Percentiles rank a stretch among this genome's conserved stretches.
Evolutionary conservation across 768 basidiomycete genomes (phyloP).

Genomic region (Russula olivacea): DNA sequence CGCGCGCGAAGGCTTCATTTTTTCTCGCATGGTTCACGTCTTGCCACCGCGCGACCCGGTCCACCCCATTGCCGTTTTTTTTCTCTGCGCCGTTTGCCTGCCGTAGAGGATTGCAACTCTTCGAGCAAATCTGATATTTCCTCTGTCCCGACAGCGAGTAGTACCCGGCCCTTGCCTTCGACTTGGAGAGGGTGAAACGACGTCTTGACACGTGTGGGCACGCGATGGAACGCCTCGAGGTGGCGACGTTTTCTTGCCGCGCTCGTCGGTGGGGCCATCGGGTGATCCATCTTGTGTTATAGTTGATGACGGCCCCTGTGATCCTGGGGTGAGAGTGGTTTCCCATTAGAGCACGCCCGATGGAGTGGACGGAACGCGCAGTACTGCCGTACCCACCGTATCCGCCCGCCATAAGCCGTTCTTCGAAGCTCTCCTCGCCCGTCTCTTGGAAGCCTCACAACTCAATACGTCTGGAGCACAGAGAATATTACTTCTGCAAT

Average conservation of each 20-base stretch:
- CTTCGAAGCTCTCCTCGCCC: conserved; percentile 73
- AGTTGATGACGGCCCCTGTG: conserved; percentile 32
- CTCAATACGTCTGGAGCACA: conserved; percentile 44
- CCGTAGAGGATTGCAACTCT: conserved; percentile 22
- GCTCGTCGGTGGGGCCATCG: conserved; percentile 36
- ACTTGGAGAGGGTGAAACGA: conserved; percentile 56
- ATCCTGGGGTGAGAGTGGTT: conserved; percentile 39
- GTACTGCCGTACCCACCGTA: conserved; percentile 59
- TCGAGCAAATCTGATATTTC: conserved; percentile 32
- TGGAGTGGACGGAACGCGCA: conserved; percentile 26
- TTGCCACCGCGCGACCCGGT: conserved; percentile 21
- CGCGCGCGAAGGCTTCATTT: conserved; percentile 7
- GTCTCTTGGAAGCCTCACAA: conserved; percentile 42
- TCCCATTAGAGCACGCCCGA: conserved; percentile 55
- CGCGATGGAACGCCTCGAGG: conserved; percentile 56
- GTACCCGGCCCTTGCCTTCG: conserved; percentile 62
- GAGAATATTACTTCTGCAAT: not conserved
- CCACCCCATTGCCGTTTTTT: conserved; percentile 47
- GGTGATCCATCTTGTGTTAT: conserved; percentile 24
- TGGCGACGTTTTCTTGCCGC: conserved; percentile 61
- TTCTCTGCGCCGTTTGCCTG: conserved; percentile 37
- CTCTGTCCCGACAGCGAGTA: conserved; percentile 50
- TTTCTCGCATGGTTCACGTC: not conserved
- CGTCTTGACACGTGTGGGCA: conserved; percentile 26
- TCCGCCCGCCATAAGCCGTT: conserved; percentile 76